These are phyloP conservation scores for Neonectria ditissima DNA, from an alignment of 2,329 filamentous ascomycete genomes.

Conservation along the genomic window DNA sequence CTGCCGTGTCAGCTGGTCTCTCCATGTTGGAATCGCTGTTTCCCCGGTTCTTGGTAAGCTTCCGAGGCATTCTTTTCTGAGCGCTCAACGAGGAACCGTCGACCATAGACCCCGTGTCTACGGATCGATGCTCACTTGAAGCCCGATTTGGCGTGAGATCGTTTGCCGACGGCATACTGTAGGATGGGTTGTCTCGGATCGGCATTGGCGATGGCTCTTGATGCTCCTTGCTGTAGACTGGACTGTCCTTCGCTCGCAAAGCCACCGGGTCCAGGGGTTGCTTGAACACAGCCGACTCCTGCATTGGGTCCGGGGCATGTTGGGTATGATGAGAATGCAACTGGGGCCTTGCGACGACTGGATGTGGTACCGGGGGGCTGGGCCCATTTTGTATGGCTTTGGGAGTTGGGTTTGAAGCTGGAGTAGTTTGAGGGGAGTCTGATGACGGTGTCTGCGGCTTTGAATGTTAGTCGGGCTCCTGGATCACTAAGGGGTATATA, in stretches of 20 bases:
- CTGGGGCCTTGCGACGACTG: constrained; percentile 1
- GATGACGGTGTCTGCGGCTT: constrained; percentile 25
- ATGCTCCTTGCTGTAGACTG: constrained; percentile 39
- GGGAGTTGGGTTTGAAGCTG: constrained; percentile 26
- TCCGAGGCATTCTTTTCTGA: constrained; percentile 54
- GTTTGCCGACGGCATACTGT: constrained; percentile 36
- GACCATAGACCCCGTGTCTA: constrained; percentile 45
- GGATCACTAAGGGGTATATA: neutral
- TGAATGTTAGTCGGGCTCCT: constrained; percentile 25
- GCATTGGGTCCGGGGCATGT: constrained; percentile 45
- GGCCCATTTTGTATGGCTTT: constrained; percentile 22
- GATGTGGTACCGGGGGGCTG: constrained; percentile 17
- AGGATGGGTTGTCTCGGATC: constrained; percentile 39
- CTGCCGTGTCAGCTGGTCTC: constrained; percentile 36
- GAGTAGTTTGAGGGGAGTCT: constrained; percentile 21
- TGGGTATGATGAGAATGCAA: constrained; percentile 22
- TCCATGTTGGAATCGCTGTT: constrained; percentile 52
- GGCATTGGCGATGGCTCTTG: constrained; percentile 35
- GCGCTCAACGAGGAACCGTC: constrained; percentile 38
- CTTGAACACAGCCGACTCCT: constrained; percentile 50
- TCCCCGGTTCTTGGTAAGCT: constrained; percentile 56
- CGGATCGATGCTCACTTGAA: constrained; percentile 50
- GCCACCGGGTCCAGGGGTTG: constrained; percentile 46
- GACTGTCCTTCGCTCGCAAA: constrained; percentile 43
- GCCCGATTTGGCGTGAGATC: constrained; percentile 43